phyloP scores from a whole-genome alignment of 768 basidiomycete genomes.

The Hydnomerulius pinastri region DNA sequence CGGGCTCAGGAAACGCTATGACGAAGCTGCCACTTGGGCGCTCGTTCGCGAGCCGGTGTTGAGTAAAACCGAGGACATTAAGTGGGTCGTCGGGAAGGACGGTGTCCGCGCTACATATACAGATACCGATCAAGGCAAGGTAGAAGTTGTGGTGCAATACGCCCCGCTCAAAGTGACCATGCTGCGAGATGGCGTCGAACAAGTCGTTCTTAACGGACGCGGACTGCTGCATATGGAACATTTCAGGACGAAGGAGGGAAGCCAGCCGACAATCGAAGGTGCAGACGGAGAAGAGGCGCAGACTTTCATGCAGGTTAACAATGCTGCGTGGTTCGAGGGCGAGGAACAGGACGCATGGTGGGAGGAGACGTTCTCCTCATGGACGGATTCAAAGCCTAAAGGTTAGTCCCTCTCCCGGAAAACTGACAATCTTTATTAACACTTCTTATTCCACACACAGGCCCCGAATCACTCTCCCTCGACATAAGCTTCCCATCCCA shows the following conservation, averaged over 20 bases:
- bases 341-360: constrained; percentile 81
- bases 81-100: constrained; percentile 68
- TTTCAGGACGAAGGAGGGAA: constrained; percentile 68
- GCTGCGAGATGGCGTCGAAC: constrained; percentile 71
- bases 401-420: no score
- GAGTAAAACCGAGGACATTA: constrained; percentile 46
- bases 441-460: constrained; percentile 43
- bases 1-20: constrained; percentile 80
- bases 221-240: constrained; percentile 98
- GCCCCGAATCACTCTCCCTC: constrained; percentile 90
- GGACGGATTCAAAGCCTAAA: constrained; percentile 95
- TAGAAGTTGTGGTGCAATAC: constrained; percentile 70
- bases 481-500: constrained; percentile 95
- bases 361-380: constrained; percentile 85
- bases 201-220: constrained; percentile 86
- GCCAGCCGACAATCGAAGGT: constrained; percentile 40
- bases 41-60: constrained; percentile 71
- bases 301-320: constrained; percentile 52
- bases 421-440: neutral
- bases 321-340: constrained; percentile 85
- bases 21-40: constrained; percentile 92
- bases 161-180: constrained; percentile 77
- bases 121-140: constrained; percentile 64
- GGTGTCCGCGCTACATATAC: constrained; percentile 62
- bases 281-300: constrained; percentile 47